Conservation (phyloP, 208 protist species). For the Blechomonas ayalai region DNA sequence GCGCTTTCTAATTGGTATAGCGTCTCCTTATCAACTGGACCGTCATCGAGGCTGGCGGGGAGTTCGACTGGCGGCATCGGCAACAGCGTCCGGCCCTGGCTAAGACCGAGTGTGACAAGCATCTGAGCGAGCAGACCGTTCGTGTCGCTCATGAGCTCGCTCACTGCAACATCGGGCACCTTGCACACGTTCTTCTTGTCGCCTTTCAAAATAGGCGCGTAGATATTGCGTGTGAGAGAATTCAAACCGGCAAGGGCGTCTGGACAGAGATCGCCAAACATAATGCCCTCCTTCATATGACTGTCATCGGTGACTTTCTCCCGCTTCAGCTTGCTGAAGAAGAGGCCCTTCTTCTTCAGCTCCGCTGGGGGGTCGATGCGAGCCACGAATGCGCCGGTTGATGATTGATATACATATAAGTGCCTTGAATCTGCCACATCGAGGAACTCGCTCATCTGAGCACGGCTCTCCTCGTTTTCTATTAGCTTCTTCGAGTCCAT, state of each 20-base stretch:
- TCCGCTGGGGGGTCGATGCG: conserved; percentile 86
- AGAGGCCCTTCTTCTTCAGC: conserved; percentile 88
- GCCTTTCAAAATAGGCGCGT: conserved; percentile 77
- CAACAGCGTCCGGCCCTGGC: conserved; percentile 90
- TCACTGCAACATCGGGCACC: conserved; percentile 89
- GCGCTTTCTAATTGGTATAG: conserved; percentile 90
- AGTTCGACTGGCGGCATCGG: conserved; percentile 87
- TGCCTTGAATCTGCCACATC: conserved; percentile 86
- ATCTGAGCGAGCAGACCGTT: conserved; percentile 82
- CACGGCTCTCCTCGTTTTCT: conserved; percentile 88
- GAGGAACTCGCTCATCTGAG: conserved; percentile 88
- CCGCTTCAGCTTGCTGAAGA: conserved; percentile 88
- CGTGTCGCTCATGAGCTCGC: conserved; percentile 90
- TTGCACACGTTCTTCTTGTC: conserved; percentile 81
- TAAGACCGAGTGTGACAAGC: conserved; percentile 89
- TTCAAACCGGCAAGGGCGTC: conserved; percentile 71
- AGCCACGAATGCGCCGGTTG: conserved; percentile 62
- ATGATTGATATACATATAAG: conserved; percentile 87
- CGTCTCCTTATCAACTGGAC: conserved; percentile 78
- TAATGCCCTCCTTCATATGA: conserved; percentile 75
- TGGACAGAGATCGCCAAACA: conserved; percentile 77
- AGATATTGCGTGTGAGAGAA: conserved; percentile 78
- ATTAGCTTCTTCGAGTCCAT: conserved; percentile 88
- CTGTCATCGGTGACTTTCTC: conserved; percentile 87
- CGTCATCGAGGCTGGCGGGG: conserved; percentile 72